These are phyloP conservation scores for Colletotrichum paranaense DNA, from an alignment of 2,329 filamentous ascomycete genomes.

Conservation along the genomic window DNA sequence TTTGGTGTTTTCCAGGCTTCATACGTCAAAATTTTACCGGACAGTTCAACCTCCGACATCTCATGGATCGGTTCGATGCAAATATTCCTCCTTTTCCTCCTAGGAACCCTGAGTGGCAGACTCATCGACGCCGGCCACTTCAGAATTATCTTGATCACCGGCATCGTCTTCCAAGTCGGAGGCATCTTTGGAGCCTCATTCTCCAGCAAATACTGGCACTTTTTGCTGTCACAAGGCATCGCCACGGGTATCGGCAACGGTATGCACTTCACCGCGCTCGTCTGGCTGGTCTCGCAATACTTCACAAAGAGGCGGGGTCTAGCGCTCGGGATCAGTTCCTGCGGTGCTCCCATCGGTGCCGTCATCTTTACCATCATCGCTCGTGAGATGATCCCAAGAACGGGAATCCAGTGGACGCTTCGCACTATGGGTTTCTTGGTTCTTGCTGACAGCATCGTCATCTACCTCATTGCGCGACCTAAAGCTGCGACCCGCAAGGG, in stretches of 20 bases:
- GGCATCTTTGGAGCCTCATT: conserved; percentile 59
- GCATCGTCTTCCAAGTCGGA: conserved; percentile 50
- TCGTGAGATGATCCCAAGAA: conserved; percentile 58
- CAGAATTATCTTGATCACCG: conserved; percentile 50
- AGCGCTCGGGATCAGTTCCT: conserved; percentile 68
- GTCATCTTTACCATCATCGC: conserved; percentile 66
- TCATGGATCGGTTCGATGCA: conserved; percentile 61
- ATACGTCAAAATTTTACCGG: conserved; percentile 46
- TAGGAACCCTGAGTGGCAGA: conserved; percentile 56
- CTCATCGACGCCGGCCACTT: conserved; percentile 58
- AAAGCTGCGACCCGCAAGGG: conserved; percentile 4
- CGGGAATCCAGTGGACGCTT: conserved; percentile 70
- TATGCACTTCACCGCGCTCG: conserved; percentile 64
- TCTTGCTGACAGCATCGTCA: conserved; percentile 61
- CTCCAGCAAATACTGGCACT: conserved; percentile 57
- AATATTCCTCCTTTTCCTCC: conserved; percentile 54
- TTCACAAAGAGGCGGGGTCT: conserved; percentile 65
- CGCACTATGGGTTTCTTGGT: conserved; percentile 76
- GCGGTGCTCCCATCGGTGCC: conserved; percentile 65
- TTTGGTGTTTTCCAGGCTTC: conserved; percentile 59
- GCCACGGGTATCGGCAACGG: conserved; percentile 65
- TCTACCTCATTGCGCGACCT: conserved; percentile 19
- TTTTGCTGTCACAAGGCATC: conserved; percentile 62
- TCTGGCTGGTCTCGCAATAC: conserved; percentile 69
- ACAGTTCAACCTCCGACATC: conserved; percentile 49